Conservation (phyloP, 2,329 filamentous ascomycete species). For the Coniochaeta ligniaria region DNA sequence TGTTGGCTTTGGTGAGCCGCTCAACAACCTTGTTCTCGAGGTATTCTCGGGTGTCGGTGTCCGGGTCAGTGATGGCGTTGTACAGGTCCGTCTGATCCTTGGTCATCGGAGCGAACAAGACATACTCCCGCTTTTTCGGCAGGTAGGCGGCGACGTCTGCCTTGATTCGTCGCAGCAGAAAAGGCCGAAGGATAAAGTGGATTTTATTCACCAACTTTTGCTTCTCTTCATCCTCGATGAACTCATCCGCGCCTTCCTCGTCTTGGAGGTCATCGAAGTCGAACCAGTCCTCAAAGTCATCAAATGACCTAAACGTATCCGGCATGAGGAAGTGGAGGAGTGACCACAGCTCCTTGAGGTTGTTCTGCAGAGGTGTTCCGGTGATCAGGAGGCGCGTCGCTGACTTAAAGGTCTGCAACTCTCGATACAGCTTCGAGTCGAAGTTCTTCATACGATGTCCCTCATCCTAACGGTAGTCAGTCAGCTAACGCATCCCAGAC, state of each 20-base stretch:
- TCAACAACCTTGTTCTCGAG: conserved; percentile 74
- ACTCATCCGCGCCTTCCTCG: conserved; percentile 68
- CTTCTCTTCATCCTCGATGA: conserved; percentile 71
- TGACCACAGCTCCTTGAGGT: conserved; percentile 91
- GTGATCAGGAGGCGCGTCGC: conserved; percentile 90
- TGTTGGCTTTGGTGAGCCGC: conserved; percentile 44
- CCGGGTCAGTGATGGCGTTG: conserved; percentile 52
- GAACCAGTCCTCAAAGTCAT: conserved; percentile 93
- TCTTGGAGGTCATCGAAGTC: conserved; percentile 91
- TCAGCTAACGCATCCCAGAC: conserved; percentile 2
- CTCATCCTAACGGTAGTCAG: conserved; percentile 59
- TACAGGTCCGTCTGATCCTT: conserved; percentile 89
- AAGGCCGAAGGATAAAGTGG: conserved; percentile 86
- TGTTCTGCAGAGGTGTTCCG: conserved; percentile 92
- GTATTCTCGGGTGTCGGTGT: conserved; percentile 60
- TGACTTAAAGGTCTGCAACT: conserved; percentile 81
- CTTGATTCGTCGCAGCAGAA: conserved; percentile 82
- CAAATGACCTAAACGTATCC: conserved; percentile 86
- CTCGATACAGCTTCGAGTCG: conserved; percentile 84
- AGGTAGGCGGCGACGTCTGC: conserved; percentile 84
- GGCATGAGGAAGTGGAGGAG: conserved; percentile 88
- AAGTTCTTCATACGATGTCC: conserved; percentile 97
- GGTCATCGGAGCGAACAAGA: conserved; percentile 88
- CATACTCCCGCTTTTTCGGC: conserved; percentile 96
- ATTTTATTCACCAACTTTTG: conserved; percentile 78